Base-by-base conservation (phyloP, 2,329 filamentous ascomycete species). In the Alternaria burnsii region DNA sequence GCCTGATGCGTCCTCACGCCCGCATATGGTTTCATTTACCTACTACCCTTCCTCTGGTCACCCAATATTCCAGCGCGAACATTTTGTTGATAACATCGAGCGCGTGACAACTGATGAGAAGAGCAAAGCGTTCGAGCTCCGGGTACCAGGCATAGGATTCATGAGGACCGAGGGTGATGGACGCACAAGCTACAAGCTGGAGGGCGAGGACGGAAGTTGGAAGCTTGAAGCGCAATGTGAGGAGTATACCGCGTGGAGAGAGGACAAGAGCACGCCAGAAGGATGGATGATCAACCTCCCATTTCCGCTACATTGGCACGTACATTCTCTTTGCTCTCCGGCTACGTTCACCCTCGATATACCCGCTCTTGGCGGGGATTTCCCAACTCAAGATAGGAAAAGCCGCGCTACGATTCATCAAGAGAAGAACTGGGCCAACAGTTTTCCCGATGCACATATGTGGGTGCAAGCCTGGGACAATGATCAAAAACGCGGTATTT, bases 301-400 rank as follows among this genome's bases (percentile, higher is more conserved):
- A 1, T 69, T 85, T 0, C 83, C 83, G 1, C 68, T 85, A 2
- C 83, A 85, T 61, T 85, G 83, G 83, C 82, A 84, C 62, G 83
- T 85, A 5, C 81, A 84, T 32, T 82, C 80, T 1, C 75, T 83
- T 8, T 75, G 70, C 40, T 83, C 82, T 1, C 67, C 75, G 1
- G 78, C 78, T 52, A 69, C 71, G 4, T 82, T 81, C 69, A 65
- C 63, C 4, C 73, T 85, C 40, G 62, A 66, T 5, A 79, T 84
- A 5, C 74, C 79, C 1, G 63, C 70, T 5, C 55, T 74, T 4
- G 65, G 61, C 11, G 38, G 69, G 63, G 55, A 59, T 2, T 65
- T 70, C 4, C 59, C 71, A 66, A 7, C 63, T 54, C n/a, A 32
- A 50, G 58, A 74, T 52, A 55, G 73, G 71, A 61, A 64, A 28